Base-by-base conservation (phyloP, 192 early-diverging fungal species). In the Rhizoclosmatium sp. region DNA sequence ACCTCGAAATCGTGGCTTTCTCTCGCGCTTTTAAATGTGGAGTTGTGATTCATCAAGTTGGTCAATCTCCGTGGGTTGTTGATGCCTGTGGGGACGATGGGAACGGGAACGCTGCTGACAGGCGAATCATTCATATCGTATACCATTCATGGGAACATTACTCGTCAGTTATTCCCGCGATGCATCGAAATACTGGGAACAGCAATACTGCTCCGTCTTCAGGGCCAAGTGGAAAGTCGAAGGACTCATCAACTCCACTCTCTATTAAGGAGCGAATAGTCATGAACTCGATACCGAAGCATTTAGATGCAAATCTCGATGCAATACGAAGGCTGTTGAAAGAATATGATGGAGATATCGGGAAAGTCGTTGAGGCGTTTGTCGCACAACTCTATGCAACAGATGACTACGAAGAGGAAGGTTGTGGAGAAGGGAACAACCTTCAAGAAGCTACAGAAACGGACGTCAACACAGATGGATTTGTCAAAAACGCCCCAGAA, bases 1-100 rank as follows among this genome's bases (percentile, higher is more conserved):
- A 86, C 72, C 46, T 86, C 40, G 85, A 86, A 78, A 45, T 86
- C 46, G 85, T 84, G 12, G 85, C 82, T 5, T 84, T 76, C 64
- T 76, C 82, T 4, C 1, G 83, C 2, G 82, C 75, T 3, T 21
- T 67, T 16, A n/a, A 44, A 0, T 51, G 74, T 41, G 78, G 71
- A 51, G 69, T 86, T 42, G 75, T 67, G 41, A 84, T 86, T 42
- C 85, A 86, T 69, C 82, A 86, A 71, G 45, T 64, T 7, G 82
- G 83, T 2, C 65, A 76, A 61, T 60, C 80, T 39, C 64, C 69
- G 47, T 85, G 84, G 84, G 54, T 80, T 39, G 70, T 85, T 7
- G 78, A 69, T 61, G 62, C 51, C 0, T 60, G 39, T 44, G 62
- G n/a, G n/a, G 75, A 65, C 46, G 75, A 51, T 31, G 75, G 65